phyloP scores from a whole-genome alignment of 352 stramenopile genomes.

The Globisporangium cederbergense region DNA sequence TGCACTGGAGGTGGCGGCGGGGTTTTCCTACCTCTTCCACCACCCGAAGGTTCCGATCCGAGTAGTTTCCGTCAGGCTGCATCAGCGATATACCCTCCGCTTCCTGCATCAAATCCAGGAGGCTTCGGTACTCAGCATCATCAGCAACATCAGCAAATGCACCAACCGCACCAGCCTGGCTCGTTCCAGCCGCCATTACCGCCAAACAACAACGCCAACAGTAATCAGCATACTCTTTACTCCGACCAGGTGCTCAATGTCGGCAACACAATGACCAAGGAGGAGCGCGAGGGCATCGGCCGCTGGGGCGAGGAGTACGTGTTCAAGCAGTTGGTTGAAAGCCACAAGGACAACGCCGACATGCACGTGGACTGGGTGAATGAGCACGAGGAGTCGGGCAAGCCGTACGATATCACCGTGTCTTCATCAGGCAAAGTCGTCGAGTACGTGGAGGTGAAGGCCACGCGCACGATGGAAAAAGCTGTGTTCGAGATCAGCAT shows the following conservation, averaged over 20 bases:
- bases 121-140: background rate
- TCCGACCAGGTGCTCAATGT: constrained; percentile 19
- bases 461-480: constrained; percentile 86
- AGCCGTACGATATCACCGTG: constrained; percentile 78
- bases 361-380: constrained; percentile 72
- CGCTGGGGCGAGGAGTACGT: constrained; percentile 84
- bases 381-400: constrained; percentile 69
- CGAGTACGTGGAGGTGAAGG: constrained; percentile 87
- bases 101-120: constrained; percentile 1
- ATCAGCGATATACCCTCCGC: background rate
- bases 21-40: constrained; percentile 7
- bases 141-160: background rate
- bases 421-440: constrained; percentile 43
- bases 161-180: background rate
- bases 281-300: constrained; percentile 74
- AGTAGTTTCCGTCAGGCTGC: background rate
- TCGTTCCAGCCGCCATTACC: constrained; percentile 7
- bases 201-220: background rate
- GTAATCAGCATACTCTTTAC: background rate
- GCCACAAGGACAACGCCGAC: constrained; percentile 32
- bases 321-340: constrained; percentile 59
- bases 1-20: background rate
- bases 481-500: constrained; percentile 87
- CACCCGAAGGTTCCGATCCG: background rate
- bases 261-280: constrained; percentile 65